These are phyloP conservation scores for Penicillium sp. DNA, from an alignment of 2,329 filamentous ascomycete genomes.

Conservation along the genomic window DNA sequence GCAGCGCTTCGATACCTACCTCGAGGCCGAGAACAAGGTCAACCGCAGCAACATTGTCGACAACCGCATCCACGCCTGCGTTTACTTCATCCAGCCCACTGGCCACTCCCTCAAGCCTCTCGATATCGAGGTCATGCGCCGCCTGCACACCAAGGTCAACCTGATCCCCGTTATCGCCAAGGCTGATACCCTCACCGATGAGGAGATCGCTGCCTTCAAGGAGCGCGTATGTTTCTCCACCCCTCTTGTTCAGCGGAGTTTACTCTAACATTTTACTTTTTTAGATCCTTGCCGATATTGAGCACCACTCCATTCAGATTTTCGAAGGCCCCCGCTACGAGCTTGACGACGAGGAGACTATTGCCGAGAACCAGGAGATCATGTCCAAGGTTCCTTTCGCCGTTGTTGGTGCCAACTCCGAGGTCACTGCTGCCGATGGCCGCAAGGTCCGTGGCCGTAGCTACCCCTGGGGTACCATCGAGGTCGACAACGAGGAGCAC, in stretches of 20 bases:
- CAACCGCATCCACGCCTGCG: conserved; percentile 97
- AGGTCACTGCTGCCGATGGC: conserved; percentile 88
- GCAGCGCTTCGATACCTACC: conserved; percentile 96
- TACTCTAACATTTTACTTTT: background rate
- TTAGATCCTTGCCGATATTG: conserved; percentile 94
- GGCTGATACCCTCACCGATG: conserved; percentile 95
- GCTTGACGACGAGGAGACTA: conserved; percentile 98
- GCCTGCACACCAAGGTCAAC: conserved; percentile 99
- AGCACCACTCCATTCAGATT: conserved; percentile 97
- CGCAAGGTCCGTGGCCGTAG: conserved; percentile 94
- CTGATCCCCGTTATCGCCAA: conserved; percentile 99
- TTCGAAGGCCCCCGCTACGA: conserved; percentile 99
- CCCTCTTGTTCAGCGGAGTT: background rate
- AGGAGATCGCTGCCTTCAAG: conserved; percentile 95
- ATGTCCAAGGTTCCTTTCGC: conserved; percentile 99
- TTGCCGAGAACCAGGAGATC: conserved; percentile 99
- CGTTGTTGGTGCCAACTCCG: conserved; percentile 93
- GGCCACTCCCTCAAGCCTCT: conserved; percentile 98
- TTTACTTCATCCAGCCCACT: conserved; percentile 99
- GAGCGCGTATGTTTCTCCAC: conserved; percentile 70
- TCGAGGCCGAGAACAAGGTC: conserved; percentile 99
- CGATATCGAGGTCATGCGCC: conserved; percentile 99
- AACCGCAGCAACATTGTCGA: conserved; percentile 99
- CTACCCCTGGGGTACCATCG: conserved; percentile 98
- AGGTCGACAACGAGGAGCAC: conserved; percentile 99